A percentile compares a stretch with the other conserved stretches of the same genome.
Evolutionary conservation across 306 rosid species (phyloP).

Genomic region (Glycyrrhiza uralensis): DNA sequence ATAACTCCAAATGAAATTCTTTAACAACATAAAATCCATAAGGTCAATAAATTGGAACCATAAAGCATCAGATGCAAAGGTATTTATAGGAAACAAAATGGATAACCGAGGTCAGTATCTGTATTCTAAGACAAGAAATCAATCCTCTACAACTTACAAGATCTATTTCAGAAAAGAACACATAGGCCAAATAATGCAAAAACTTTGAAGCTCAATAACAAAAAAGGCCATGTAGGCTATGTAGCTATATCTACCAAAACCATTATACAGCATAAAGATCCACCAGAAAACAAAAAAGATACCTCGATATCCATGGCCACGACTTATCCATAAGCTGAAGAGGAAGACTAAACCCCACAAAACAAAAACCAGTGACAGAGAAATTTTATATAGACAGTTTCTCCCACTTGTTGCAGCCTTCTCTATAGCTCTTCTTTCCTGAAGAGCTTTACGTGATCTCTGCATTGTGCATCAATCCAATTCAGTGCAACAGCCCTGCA

Average conservation of each 20-base stretch:
- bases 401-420: constrained; percentile 42
- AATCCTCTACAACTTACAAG: not conserved
- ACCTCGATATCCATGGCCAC: constrained; percentile 69
- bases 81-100: not conserved
- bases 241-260: constrained; percentile 5
- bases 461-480: constrained; percentile 80
- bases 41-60: not conserved
- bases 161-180: not conserved
- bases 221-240: not conserved
- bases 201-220: not conserved
- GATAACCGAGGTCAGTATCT: not conserved
- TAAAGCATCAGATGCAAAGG: not conserved
- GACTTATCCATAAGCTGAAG: constrained; percentile 74
- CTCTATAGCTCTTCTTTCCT: constrained; percentile 62
- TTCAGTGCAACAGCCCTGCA: constrained; percentile 41
- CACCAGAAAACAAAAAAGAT: constrained; percentile 11
- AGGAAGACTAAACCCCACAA: constrained; percentile 80
- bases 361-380: constrained; percentile 70
- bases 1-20: not conserved
- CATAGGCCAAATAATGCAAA: not conserved
- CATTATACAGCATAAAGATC: constrained; percentile 17
- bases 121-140: not conserved
- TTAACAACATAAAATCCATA: not conserved
- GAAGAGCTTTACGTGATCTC: constrained; percentile 78
- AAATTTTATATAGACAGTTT: constrained; percentile 55